Evolutionary conservation across 2,329 filamentous ascomycete species (phyloP), one percentile per base, ranked within the genome.

Genomic region (Epicoccum nigrum): DNA sequence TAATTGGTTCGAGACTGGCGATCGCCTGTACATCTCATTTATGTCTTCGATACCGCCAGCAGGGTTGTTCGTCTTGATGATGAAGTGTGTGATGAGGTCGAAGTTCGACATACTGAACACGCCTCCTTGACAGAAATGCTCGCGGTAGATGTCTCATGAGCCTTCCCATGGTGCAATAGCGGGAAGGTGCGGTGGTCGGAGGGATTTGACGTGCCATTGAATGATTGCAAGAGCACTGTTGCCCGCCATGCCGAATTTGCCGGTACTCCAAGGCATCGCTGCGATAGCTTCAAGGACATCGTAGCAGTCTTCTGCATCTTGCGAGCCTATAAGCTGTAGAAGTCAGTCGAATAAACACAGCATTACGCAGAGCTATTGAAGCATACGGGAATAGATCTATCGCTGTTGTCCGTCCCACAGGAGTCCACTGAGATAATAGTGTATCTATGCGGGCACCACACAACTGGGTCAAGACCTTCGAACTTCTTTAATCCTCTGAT

Each of bases 121-220:
- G 2, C 58, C 56, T 8, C 79, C 78, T 4, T 78, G 71, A 28
- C 67, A 70, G 54, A 79, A 76, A 20, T 76, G 72, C 54, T 81
- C 78, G 2, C 77, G 73, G 52, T 77, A 81, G 3, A 80, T 56
- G 53, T 81, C 79, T 0, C 71, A 72, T 31, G 65, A 74, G 9
- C 76, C 78, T 58, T 82, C 79, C 77, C 77, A 78, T 35, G 68
- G 80, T 0, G 76, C 77, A 28, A 80, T 77, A 0, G 71, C 70
- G n/a, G 69, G 68, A 4, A 79, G 65, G 11, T 66, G 69, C 0
- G 77, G 77, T 7, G 78, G 77, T 15, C 71, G 64, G 33, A 73
- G 60, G 1, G 75, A 65, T 0, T 76, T 77, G 11, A 78, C 70
- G 39, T 74, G 74, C 72, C 73, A 76, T 48, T 79, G 76, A 0